These are phyloP conservation scores for Termitomyces eurrhizus DNA, from an alignment of 768 basidiomycete genomes.

Conservation along the genomic window DNA sequence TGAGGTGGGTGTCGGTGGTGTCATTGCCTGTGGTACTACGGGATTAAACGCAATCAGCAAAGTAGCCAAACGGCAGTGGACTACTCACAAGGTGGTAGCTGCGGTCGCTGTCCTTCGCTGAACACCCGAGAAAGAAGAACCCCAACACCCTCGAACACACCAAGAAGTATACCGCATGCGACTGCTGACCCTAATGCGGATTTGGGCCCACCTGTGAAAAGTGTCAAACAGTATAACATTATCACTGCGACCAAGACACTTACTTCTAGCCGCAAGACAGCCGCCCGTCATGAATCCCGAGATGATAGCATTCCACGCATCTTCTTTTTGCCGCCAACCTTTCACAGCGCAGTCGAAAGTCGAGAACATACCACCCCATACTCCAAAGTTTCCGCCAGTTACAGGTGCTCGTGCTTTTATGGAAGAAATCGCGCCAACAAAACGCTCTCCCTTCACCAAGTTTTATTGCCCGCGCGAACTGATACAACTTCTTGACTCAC, in stretches of 20 bases:
- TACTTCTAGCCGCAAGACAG: constrained; percentile 89
- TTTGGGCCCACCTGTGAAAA: constrained; percentile 79
- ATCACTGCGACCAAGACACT: constrained; percentile 29
- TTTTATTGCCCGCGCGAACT: constrained; percentile 1
- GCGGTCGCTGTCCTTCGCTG: constrained; percentile 77
- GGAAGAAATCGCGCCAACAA: constrained; percentile 90
- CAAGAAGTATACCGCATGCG: constrained; percentile 92
- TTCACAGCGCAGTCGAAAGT: constrained; percentile 99
- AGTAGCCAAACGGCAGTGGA: constrained; percentile 2
- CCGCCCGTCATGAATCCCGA: constrained; percentile 99
- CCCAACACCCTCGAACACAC: constrained; percentile 93
- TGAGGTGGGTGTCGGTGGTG: constrained; percentile 40
- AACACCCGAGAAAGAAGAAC: constrained; percentile 88
- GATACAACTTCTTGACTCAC: constrained; percentile 38
- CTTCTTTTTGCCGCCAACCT: constrained; percentile 94
- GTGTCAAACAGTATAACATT: constrained; percentile 1
- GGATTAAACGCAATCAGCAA: constrained; percentile 7
- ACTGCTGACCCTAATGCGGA: constrained; percentile 91
- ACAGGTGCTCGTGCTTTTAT: constrained; percentile 99
- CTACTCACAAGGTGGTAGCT: constrained; percentile 71
- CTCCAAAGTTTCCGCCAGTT: constrained; percentile 94
- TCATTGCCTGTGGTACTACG: constrained; percentile 53
- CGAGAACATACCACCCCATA: constrained; percentile 98
- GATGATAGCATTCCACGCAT: constrained; percentile 98
- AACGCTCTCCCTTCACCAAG: constrained; percentile 75